Percentiles rank a stretch among this genome's conserved stretches.
Evolutionary conservation across 2,329 filamentous ascomycete species (phyloP).

Genomic region (Tolypocladium ophioglossoides): DNA sequence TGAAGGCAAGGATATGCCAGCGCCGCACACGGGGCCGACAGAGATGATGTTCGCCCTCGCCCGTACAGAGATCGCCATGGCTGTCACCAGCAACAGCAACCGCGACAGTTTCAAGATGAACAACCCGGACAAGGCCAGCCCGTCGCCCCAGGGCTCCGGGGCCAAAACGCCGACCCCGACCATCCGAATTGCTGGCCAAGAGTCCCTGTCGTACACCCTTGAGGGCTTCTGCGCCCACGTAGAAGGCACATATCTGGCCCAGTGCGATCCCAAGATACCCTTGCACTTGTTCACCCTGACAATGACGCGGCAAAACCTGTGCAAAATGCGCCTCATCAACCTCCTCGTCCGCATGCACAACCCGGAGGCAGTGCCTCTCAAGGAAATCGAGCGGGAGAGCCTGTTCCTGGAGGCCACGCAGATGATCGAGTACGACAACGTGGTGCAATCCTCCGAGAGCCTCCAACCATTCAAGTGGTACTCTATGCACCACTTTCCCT

Average conservation of each 20-base stretch:
- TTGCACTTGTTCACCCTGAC: constrained; percentile 48
- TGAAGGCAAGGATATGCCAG: constrained; percentile 43
- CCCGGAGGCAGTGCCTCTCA: constrained; percentile 25
- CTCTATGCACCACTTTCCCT: constrained; percentile 47
- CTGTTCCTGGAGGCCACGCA: constrained; percentile 44
- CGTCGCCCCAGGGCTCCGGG: constrained; percentile 10
- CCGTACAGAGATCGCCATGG: constrained; percentile 45
- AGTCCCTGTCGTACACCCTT: constrained; percentile 36
- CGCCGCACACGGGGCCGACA: constrained; percentile 38
- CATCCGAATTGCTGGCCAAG: constrained; percentile 38
- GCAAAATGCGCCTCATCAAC: constrained; percentile 44
- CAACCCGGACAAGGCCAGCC: constrained; percentile 15
- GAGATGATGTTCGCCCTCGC: constrained; percentile 51
- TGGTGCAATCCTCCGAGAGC: constrained; percentile 39
- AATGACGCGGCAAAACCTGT: constrained; percentile 44
- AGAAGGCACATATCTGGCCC: constrained; percentile 42
- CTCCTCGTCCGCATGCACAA: constrained; percentile 40
- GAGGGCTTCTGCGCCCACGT: constrained; percentile 44
- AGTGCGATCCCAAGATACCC: constrained; percentile 48
- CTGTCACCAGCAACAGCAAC: constrained; percentile 35
- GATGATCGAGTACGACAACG: constrained; percentile 49
- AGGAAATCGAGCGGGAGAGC: constrained; percentile 37
- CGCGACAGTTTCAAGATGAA: constrained; percentile 23
- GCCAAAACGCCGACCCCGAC: constrained; percentile 18
- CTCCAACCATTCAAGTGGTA: constrained; percentile 48